Conservation (phyloP, 164 flowering plant genomes). For the Aristolochia fimbriata region DNA sequence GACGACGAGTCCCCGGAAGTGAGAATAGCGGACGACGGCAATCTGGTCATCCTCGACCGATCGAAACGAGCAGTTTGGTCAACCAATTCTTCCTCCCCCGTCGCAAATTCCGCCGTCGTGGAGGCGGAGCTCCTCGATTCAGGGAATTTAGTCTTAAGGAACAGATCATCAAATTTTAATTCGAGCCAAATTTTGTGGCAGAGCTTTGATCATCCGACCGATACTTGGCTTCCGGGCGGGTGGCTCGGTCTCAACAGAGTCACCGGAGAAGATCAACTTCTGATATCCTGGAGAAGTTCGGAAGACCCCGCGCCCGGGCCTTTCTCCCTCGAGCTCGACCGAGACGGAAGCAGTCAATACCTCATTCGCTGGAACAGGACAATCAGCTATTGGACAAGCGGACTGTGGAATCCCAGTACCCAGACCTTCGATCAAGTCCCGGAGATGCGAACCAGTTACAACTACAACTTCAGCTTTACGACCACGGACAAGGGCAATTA, state of each 20-base stretch:
- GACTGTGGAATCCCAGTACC: conserved; percentile 6
- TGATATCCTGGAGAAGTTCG: conserved; percentile 11
- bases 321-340: conserved; percentile 6
- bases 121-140: conserved; percentile 5
- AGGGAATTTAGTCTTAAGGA: conserved; percentile 18
- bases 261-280: not conserved
- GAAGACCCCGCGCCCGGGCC: conserved; percentile 11
- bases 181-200: not conserved
- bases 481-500: conserved; percentile 4
- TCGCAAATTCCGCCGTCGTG: not conserved
- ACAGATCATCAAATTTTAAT: not conserved
- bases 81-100: conserved; percentile 1
- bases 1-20: conserved; percentile 8
- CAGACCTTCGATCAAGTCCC: conserved; percentile 5
- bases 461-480: conserved; percentile 9
- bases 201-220: conserved; percentile 6
- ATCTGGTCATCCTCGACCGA: conserved; percentile 7
- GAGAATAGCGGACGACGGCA: conserved; percentile 22
- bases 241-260: conserved; percentile 3
- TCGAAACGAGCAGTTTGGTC: conserved; percentile 8
- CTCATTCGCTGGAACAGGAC: conserved; percentile 4
- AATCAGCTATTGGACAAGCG: conserved; percentile 6
- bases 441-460: conserved; percentile 13
- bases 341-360: not conserved
- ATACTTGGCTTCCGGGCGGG: conserved; percentile 6